Evolutionary conservation across 257 asterid genomes (phyloP).

Genomic region (Orobanche coerulescens): DNA sequence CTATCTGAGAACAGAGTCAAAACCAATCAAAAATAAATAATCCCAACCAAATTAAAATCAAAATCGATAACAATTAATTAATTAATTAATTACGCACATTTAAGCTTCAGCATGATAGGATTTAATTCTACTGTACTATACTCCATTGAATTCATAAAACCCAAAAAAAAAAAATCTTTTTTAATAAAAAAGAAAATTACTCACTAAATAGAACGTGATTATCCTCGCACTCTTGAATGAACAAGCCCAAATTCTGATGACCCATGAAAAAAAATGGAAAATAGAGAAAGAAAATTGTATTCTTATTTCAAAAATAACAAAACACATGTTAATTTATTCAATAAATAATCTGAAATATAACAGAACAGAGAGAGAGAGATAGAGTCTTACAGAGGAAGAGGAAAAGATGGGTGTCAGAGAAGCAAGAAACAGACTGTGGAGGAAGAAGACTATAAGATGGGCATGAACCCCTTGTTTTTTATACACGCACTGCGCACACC

Average conservation of each 20-base stretch:
- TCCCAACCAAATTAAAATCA: conserved; percentile 3
- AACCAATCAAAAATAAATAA: background rate
- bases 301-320: conserved; percentile 20
- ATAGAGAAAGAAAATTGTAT: conserved; percentile 27
- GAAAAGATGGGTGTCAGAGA: conserved; percentile 42
- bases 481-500: conserved; percentile 23
- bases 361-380: conserved; percentile 19
- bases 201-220: background rate
- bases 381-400: conserved; percentile 47
- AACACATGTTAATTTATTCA: conserved; percentile 12
- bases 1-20: conserved; percentile 23
- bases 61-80: background rate
- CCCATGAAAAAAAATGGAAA: conserved; percentile 13
- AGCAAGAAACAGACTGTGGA: conserved; percentile 27
- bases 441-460: conserved; percentile 33
- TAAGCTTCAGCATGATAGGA: background rate
- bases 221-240: conserved; percentile 27
- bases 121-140: conserved; percentile 17
- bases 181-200: background rate
- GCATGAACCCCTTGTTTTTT: conserved; percentile 31
- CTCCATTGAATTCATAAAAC: conserved; percentile 25
- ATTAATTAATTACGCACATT: background rate
- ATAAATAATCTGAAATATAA: background rate
- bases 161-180: conserved; percentile 8
- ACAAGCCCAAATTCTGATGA: conserved; percentile 22